These are phyloP conservation scores for Vitis hybrid DNA, from an alignment of 177 flowering plant species.

Conservation along the genomic window DNA sequence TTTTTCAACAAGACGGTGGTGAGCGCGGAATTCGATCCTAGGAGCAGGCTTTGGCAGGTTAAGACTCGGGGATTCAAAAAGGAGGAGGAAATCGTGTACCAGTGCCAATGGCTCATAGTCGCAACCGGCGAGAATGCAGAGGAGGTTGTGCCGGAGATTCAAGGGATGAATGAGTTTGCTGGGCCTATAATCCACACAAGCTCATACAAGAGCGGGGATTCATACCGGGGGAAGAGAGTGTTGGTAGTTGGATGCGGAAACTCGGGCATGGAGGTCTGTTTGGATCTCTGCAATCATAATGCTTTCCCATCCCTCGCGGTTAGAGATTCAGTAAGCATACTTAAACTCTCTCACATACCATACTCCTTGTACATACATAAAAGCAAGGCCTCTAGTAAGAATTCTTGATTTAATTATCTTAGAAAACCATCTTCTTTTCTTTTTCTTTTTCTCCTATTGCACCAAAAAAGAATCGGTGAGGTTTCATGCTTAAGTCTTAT, in stretches of 20 bases:
- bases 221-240: slow-evolving; percentile 48
- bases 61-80: slow-evolving; percentile 26
- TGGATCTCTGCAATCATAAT: slow-evolving; percentile 73
- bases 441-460: too few relatives aligned
- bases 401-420: too few relatives aligned
- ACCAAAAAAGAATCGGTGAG: too few relatives aligned
- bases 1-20: slow-evolving; percentile 47
- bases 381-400: too few relatives aligned
- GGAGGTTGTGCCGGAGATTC: slow-evolving; percentile 51
- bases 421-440: too few relatives aligned
- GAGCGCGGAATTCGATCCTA: slow-evolving; percentile 51
- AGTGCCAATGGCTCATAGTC: slow-evolving; percentile 63
- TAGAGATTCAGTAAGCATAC: slow-evolving; percentile 57
- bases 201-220: slow-evolving; percentile 56
- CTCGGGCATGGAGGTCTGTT: slow-evolving; percentile 88
- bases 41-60: slow-evolving; percentile 56
- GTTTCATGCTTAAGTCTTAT: too few relatives aligned
- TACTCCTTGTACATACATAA: neutral
- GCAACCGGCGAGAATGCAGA: slow-evolving; percentile 92
- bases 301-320: slow-evolving; percentile 71
- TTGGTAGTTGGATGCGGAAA: slow-evolving; percentile 89
- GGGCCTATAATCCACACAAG: slow-evolving; percentile 66
- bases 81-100: slow-evolving; percentile 46
- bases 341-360: neutral
- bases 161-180: slow-evolving; percentile 49